phyloP scores from a whole-genome alignment of 495 filamentous ascomycete species.

The Hyaloscypha bicolor region DNA sequence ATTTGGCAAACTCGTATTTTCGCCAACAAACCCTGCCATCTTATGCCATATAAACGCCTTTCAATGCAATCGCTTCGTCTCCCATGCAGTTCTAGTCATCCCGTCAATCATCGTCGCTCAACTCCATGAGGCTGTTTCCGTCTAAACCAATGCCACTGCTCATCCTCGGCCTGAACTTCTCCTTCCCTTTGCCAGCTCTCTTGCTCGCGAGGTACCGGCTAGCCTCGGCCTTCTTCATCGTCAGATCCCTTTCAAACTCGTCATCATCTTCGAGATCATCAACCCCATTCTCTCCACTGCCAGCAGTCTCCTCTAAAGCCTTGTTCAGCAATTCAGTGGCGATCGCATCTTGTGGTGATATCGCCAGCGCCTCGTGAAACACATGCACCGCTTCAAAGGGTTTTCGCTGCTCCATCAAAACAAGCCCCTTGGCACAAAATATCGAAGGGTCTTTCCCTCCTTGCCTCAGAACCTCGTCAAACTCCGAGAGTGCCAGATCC shows the following conservation, averaged over 20 bases:
- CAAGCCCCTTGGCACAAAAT: conserved; percentile 74
- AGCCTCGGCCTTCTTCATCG: conserved; percentile 25
- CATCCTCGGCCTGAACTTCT: conserved; percentile 22
- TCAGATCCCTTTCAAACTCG: conserved; percentile 37
- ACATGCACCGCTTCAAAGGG: conserved; percentile 68
- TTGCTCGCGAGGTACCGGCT: conserved; percentile 12
- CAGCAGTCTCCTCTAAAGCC: conserved; percentile 68
- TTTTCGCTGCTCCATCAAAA: conserved; percentile 67
- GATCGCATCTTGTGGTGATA: conserved; percentile 68
- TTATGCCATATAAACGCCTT: background rate
- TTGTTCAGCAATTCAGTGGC: conserved; percentile 75
- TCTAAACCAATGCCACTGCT: conserved; percentile 26
- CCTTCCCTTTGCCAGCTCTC: conserved; percentile 24
- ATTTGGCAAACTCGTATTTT: too few relatives aligned
- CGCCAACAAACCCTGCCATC: background rate
- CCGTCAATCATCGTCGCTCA: conserved; percentile 34
- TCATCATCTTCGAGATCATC: conserved; percentile 26
- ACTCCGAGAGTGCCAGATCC: conserved; percentile 73
- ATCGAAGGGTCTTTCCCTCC: conserved; percentile 72
- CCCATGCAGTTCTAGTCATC: conserved; percentile 20
- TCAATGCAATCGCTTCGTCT: background rate
- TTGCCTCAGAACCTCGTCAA: conserved; percentile 77
- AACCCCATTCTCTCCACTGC: conserved; percentile 8
- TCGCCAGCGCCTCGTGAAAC: conserved; percentile 74
- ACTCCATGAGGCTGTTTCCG: conserved; percentile 33